Conservation (phyloP, 352 stramenopile species). For the Globisporangium cylindrosporum region DNA sequence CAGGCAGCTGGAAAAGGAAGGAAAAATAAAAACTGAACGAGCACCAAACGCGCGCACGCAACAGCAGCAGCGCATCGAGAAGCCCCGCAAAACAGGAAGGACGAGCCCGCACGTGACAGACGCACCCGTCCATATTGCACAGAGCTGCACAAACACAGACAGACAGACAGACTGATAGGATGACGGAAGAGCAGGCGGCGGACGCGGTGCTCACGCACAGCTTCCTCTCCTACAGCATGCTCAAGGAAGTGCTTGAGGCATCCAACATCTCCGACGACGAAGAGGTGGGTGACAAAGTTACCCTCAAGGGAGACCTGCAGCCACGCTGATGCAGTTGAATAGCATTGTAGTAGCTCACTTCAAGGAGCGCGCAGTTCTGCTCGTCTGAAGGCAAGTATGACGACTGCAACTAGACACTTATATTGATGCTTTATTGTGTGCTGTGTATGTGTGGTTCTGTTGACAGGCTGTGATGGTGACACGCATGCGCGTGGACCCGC, state of each 20-base stretch:
- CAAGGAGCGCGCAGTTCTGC: not conserved
- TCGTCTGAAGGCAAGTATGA: not conserved
- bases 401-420: not conserved
- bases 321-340: not conserved
- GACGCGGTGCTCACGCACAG: conserved; percentile 40
- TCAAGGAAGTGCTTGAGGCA: conserved; percentile 73
- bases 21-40: conserved; percentile 10
- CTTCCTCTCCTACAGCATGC: conserved; percentile 70
- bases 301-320: not conserved
- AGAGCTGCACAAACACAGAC: not conserved
- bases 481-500: conserved; percentile 73
- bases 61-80: conserved; percentile 3
- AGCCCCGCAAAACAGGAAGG: not conserved
- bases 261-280: conserved; percentile 78
- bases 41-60: not conserved
- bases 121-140: not conserved
- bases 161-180: not conserved
- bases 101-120: not conserved
- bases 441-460: not conserved
- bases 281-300: conserved; percentile 37
- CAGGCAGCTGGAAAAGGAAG: not conserved
- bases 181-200: conserved; percentile 8
- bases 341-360: not conserved
- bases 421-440: not conserved
- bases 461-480: conserved; percentile 76